These are phyloP conservation scores for Dendrobium chrysotoxum DNA, from an alignment of 106 monocot genomes.

Conservation along the genomic window DNA sequence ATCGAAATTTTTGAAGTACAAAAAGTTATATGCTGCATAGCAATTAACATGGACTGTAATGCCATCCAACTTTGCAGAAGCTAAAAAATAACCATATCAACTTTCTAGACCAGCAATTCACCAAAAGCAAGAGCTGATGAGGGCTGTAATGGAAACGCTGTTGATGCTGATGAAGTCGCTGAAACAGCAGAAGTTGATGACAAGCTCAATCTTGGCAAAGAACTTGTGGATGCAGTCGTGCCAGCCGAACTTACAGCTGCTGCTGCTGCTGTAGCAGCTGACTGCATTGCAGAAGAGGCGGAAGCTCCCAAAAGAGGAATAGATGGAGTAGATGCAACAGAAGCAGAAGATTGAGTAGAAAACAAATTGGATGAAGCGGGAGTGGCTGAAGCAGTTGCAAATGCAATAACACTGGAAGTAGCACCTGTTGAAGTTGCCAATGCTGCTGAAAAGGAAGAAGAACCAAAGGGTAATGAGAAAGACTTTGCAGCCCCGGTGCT, in stretches of 20 bases:
- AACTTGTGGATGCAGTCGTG: neutral
- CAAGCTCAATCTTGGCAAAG: neutral
- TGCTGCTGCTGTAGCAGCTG: neutral
- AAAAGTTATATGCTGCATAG: neutral
- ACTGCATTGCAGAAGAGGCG: neutral
- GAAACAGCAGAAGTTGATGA: neutral
- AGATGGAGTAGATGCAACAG: neutral
- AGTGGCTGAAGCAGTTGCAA: constrained; percentile 1
- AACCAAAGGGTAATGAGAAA: neutral
- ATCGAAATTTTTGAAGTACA: neutral
- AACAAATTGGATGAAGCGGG: neutral
- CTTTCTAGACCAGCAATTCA: neutral
- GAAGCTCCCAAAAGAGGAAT: neutral
- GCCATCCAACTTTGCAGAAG: neutral
- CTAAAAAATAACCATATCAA: neutral
- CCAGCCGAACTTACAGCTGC: neutral
- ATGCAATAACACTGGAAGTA: neutral
- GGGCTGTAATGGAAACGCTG: neutral
- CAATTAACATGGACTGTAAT: neutral
- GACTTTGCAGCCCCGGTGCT: neutral
- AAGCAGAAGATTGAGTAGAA: neutral
- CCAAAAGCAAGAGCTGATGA: constrained; percentile 2
- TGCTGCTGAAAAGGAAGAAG: neutral
- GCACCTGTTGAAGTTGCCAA: neutral
- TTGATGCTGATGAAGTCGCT: neutral